Base-by-base conservation (phyloP, 495 filamentous ascomycete species). In the Trichocladium uniseriatum region DNA sequence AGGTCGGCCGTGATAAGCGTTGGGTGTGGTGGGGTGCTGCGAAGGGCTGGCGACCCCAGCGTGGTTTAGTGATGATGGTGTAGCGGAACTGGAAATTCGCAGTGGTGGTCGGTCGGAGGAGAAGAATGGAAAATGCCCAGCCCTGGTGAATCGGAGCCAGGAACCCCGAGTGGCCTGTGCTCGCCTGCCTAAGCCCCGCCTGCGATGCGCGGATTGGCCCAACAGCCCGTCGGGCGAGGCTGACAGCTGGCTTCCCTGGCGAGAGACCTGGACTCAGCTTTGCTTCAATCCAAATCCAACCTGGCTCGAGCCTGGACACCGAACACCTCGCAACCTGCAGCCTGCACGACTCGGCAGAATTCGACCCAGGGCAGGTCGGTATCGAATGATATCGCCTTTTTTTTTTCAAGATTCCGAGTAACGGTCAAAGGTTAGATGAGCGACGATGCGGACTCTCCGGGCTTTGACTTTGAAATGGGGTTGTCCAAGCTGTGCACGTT, bases 71-170 rank as follows among this genome's bases (percentile, higher is more conserved):
- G 57, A 49, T 64, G 61, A 55, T 62, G 60, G 59, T 62, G 59
- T 64, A 61, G 60, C 61, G 56, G 59, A 57, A 64, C 54, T 56
- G 56, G 59, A 57, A 64, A 56, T 56, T 62, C 53, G 57, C 58
- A 55, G 58, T 55, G 57, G 56, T 58, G 53, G 59, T 60, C 57
- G 50, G 57, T 58, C 57, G 55, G 59, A 63, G 59, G 56, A 57
- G 57, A 60, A 54, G 51, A 58, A 56, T 55, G 45, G 61, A 58
- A 64, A 62, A 64, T 64, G 31, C 31, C 24, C 24, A 27, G 24
- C 24, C 31, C 31, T 32, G 59, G 50, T 59, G 61, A 60, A 58
- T 57, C 51, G 48, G 54, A 56, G 47, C 51, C 49, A 53, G 48
- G 40, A 42, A 42, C 46, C 29, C 28, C 38, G 40, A 49, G 41